Evolutionary conservation across 768 basidiomycete genomes (phyloP), one percentile per base, ranked within the genome.

Genomic region (Kwoniella dendrophila): DNA sequence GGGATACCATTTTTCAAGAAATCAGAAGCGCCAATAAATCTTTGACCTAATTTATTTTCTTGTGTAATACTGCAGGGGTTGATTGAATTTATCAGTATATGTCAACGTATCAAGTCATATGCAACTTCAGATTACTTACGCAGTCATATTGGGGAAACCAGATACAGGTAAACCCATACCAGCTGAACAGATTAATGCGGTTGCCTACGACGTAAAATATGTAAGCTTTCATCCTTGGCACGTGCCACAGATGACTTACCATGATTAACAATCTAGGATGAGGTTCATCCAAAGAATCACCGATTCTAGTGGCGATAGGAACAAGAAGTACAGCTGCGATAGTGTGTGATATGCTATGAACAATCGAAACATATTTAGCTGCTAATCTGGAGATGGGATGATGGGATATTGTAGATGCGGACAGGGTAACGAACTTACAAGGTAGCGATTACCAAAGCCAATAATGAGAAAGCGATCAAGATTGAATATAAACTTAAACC

Each of bases 111-210:
- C 24, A 29, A 55, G 8, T 38, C 33, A 27, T 16, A 33, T 6
- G 16, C 20, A n/a, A 43, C 20, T 11, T 5, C 7, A 5, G n/a
- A 43, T 18, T 2, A 69, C 75, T 74, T 60, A 94, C 93, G 92
- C 92, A 50, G 92, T 93, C 81, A 96, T 92, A 78, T 97, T 96
- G 0, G 95, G 95, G 83, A 98, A 99, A n/a, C 96, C 96, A 64
- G 91, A 93, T 38, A 98, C 93, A 2, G 95, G 94, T 85, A 98
- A 90, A 11, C 92, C 95, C 96, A 99, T 99, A 1, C 95, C 96
- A 4, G 91, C 83, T 2, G 92, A 94, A 76, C 95, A 97, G 52
- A 96, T 88, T 63, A 97, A 82, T 14, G 86, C 92, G 33, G 93
- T 96, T 1, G 75, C 77, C 69, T 75, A 38, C 14, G 26, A 4